These are phyloP conservation scores for Umbelopsis isabellina DNA, from an alignment of 192 early-diverging fungal genomes.

Conservation along the genomic window DNA sequence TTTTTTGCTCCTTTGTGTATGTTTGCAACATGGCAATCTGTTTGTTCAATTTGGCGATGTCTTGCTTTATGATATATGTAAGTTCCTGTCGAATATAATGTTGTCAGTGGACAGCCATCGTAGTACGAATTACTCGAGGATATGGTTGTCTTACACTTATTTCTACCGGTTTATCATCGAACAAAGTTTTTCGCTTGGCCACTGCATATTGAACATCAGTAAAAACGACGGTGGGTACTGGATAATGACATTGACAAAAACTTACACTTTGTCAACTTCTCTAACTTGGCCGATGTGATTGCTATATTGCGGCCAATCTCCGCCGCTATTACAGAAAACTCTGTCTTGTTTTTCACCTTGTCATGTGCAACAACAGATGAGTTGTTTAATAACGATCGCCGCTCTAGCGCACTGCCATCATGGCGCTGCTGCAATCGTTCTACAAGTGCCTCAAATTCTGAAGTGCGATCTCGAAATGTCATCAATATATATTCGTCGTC, in stretches of 20 bases:
- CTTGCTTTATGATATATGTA: conserved; percentile 93
- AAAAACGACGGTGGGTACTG: not conserved
- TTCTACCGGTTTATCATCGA: conserved; percentile 95
- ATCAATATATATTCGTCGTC: not conserved
- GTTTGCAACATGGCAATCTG: conserved; percentile 89
- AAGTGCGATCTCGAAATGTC: conserved; percentile 20
- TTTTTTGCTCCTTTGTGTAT: conserved; percentile 58
- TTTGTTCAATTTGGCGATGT: conserved; percentile 91
- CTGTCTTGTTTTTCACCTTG: conserved; percentile 53
- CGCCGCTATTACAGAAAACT: conserved; percentile 84
- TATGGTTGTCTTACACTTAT: conserved; percentile 69
- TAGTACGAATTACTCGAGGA: not conserved
- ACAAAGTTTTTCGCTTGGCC: conserved; percentile 94
- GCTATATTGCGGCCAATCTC: conserved; percentile 90
- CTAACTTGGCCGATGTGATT: conserved; percentile 77
- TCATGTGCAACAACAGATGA: conserved; percentile 4
- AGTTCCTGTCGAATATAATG: conserved; percentile 65
- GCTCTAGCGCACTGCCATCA: conserved; percentile 10
- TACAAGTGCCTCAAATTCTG: conserved; percentile 21
- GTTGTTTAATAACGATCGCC: conserved; percentile 32
- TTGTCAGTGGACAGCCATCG: not conserved
- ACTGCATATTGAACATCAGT: conserved; percentile 45
- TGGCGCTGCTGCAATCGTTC: conserved; percentile 19
- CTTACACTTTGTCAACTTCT: conserved; percentile 78
- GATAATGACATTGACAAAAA: not conserved